A percentile compares a stretch with the other conserved stretches of the same genome.
These are phyloP conservation scores for Cyclotella atomus DNA, from an alignment of 108 stramenopile species.

Conservation along the genomic window DNA sequence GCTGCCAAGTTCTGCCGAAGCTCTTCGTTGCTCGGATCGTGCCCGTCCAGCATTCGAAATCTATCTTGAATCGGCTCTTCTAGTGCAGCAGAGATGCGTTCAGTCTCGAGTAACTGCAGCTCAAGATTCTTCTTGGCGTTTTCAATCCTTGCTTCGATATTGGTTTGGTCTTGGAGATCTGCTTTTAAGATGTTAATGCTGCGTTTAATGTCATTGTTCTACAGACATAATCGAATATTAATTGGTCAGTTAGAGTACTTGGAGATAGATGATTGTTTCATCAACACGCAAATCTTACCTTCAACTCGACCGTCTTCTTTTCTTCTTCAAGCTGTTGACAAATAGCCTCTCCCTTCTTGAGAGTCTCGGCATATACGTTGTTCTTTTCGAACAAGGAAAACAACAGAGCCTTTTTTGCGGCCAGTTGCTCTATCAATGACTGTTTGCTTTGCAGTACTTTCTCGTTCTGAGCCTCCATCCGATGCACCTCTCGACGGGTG, in stretches of 20 bases:
- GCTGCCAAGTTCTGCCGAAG: not conserved
- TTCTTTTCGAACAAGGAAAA: not conserved
- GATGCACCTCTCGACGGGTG: not conserved
- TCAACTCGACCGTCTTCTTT: not conserved
- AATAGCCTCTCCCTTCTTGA: constrained; percentile 7
- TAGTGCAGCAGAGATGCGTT: not conserved
- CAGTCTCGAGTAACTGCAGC: constrained; percentile 10
- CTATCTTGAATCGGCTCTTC: constrained; percentile 20
- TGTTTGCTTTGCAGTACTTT: not conserved
- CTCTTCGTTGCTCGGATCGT: constrained; percentile 23
- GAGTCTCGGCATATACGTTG: not conserved
- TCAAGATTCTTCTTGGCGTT: constrained; percentile 12
- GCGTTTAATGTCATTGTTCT: constrained; percentile 19
- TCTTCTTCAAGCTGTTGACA: constrained; percentile 8
- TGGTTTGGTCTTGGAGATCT: not conserved
- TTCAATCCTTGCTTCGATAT: constrained; percentile 1
- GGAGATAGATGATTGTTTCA: too few relatives aligned
- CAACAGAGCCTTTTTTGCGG: constrained; percentile 9
- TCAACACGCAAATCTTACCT: too few relatives aligned
- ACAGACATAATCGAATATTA: too few relatives aligned
- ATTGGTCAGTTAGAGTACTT: too few relatives aligned
- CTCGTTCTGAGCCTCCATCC: not conserved
- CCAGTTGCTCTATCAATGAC: constrained; percentile 5
- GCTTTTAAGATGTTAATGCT: constrained; percentile 7
- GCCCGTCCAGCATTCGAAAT: constrained; percentile 9